phyloP scores from a whole-genome alignment of 1,284 basidiomycete genomes.

The Ustilago lituana region DNA sequence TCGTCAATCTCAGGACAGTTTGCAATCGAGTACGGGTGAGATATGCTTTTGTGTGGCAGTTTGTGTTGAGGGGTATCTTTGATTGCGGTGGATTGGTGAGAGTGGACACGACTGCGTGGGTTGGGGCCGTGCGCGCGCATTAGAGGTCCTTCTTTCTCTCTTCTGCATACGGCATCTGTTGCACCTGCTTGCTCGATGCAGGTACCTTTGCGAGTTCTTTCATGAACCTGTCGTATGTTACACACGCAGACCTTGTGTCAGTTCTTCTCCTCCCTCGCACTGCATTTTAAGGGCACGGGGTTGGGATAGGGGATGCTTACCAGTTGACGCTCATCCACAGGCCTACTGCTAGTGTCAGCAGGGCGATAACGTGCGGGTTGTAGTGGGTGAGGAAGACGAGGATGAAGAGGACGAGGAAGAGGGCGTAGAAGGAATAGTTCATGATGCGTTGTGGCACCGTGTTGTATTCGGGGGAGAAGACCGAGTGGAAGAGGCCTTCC shows the following conservation, averaged over 20 bases:
- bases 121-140: too few relatives aligned
- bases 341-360: slow-evolving; percentile 62
- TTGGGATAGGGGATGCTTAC: too few relatives aligned
- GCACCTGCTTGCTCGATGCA: slow-evolving; percentile 38
- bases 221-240: slow-evolving; percentile 51
- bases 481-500: slow-evolving; percentile 51
- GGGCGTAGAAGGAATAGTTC: slow-evolving; percentile 67
- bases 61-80: too few relatives aligned
- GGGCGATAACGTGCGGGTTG: slow-evolving; percentile 66
- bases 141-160: slow-evolving; percentile 27
- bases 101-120: too few relatives aligned
- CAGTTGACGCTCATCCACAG: slow-evolving; percentile 67
- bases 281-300: too few relatives aligned
- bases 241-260: too few relatives aligned
- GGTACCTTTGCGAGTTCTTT: slow-evolving; percentile 52
- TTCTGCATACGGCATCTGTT: slow-evolving; percentile 42
- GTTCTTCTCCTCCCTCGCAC: not conserved
- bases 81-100: too few relatives aligned
- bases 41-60: too few relatives aligned
- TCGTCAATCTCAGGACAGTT: too few relatives aligned
- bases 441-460: slow-evolving; percentile 60
- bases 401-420: slow-evolving; percentile 63
- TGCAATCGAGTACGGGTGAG: too few relatives aligned
- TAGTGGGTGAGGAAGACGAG: slow-evolving; percentile 63
- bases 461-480: slow-evolving; percentile 63